Percentiles rank a stretch among this genome's conserved stretches.
These are phyloP conservation scores for Ettlia oleoabundans DNA, from an alignment of 139 green algal species.

Conservation along the genomic window DNA sequence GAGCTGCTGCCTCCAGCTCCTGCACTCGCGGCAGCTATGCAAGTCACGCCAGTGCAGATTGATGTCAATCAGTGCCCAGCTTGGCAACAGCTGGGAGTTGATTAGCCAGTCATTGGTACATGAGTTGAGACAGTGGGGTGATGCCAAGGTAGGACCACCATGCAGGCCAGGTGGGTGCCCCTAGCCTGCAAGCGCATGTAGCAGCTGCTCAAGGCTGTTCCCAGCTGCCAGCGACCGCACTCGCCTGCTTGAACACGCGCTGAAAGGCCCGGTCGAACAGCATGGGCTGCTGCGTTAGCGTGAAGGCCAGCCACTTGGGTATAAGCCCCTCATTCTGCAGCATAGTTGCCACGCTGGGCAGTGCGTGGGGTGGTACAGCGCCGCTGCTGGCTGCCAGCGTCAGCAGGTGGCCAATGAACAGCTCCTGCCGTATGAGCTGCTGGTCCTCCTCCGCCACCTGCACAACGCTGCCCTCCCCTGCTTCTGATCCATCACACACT, in stretches of 20 bases:
- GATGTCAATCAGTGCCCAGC: no score
- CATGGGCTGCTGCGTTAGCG: slow-evolving; percentile 69
- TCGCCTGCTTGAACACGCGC: slow-evolving; percentile 63
- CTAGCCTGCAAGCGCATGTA: no score
- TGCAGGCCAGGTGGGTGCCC: no score
- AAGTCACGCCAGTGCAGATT: no score
- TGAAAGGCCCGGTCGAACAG: slow-evolving; percentile 77
- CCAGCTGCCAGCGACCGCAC: not conserved
- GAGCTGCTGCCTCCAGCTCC: slow-evolving; percentile 28
- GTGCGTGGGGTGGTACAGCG: slow-evolving; percentile 50
- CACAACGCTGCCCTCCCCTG: not conserved
- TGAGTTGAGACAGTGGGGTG: no score
- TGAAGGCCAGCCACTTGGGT: slow-evolving; percentile 75
- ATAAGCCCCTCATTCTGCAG: slow-evolving; percentile 70
- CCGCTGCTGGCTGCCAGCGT: slow-evolving; percentile 40
- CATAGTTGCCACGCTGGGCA: slow-evolving; percentile 60
- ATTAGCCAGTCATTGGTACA: no score
- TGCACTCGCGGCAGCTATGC: no score
- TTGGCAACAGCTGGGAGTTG: no score
- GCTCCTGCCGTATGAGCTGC: slow-evolving; percentile 56
- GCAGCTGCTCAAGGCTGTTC: no score
- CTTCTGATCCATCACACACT: slow-evolving; percentile 3
- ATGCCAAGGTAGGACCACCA: no score
- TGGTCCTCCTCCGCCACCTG: slow-evolving; percentile 27
- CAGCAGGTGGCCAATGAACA: slow-evolving; percentile 76